A percentile compares a stretch with the other conserved stretches of the same genome.
These are phyloP conservation scores for Henningerozyma blattae DNA, from an alignment of 805 yeast species.

Conservation along the genomic window DNA sequence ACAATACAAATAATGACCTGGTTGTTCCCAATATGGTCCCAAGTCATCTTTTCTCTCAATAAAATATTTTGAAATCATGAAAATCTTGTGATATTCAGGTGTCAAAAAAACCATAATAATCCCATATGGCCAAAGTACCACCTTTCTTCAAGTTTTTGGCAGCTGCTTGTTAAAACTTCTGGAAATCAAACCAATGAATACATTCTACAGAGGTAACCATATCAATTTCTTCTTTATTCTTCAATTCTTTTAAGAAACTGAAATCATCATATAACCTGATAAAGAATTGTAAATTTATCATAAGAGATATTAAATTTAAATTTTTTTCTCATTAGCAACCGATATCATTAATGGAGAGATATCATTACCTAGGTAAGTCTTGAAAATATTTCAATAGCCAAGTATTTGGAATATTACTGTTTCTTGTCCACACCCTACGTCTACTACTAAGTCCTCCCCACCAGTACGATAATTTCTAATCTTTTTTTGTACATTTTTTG, in stretches of 20 bases:
- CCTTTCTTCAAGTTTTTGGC: slow-evolving; percentile 38
- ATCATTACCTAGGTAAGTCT: background rate
- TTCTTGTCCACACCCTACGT: slow-evolving; percentile 63
- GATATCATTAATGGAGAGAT: background rate
- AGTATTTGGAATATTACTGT: slow-evolving; percentile 13
- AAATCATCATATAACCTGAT: background rate
- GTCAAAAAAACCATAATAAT: slow-evolving; percentile 29
- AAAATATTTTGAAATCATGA: too few species aligned
- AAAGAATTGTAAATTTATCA: background rate
- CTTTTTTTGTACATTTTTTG: slow-evolving; percentile 31
- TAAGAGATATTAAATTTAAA: background rate
- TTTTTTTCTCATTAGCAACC: background rate
- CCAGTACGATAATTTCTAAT: slow-evolving; percentile 30
- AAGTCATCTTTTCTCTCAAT: background rate
- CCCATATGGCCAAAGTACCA: slow-evolving; percentile 71
- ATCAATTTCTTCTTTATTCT: slow-evolving; percentile 31
- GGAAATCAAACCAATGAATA: slow-evolving; percentile 72
- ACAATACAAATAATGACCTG: slow-evolving; percentile 33
- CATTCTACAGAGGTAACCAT: slow-evolving; percentile 70
- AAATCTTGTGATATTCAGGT: background rate
- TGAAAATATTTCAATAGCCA: background rate
- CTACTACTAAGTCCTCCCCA: slow-evolving; percentile 27
- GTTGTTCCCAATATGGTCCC: slow-evolving; percentile 68
- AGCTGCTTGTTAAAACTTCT: slow-evolving; percentile 38
- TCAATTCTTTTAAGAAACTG: background rate